Evolutionary conservation across 176 grass and related monocot genomes (phyloP), one percentile per base, ranked within the genome.

Genomic region (Musa acuminata): DNA sequence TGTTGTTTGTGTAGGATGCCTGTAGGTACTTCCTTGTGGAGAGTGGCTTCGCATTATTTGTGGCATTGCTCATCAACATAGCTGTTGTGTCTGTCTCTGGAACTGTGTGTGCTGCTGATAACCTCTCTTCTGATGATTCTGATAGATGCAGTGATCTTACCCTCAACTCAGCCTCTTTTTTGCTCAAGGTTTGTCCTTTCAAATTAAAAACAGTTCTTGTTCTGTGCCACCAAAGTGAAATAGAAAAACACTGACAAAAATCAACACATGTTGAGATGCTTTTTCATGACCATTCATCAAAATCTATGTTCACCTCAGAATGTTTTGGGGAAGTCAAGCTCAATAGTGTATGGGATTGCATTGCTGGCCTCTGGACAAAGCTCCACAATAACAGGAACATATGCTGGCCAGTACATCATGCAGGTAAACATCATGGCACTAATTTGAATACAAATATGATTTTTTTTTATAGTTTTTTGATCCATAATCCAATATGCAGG

Each of bases 341-440:
- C 94, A 8, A 79, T 86, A 3, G 77, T 98, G 7, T 98, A 93
- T 21, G 94, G 87, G 55, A 84, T 98, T 1, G 90, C 95, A 14
- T 77, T 98, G 52, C 58, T 98, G 53, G 95, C 95, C n/a, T 93
- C 95, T 27, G 90, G 95, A 20, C 95, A 98, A 74, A 98, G 95
- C 80, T 98, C 95, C 0, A 87, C 90, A 12, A 98, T 98, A 53
- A 93, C 95, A 8, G 95, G 95, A 55, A 98, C 95, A 13, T 98
- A 98, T 20, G 81, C 95, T 0, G 95, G 95, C 9, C 95, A 98
- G 66, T 98, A 84, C 74, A 92, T 98, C 78, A 98, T 98, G 90
- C 95, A 96, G 92, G 92, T 89, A 87, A 29, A 70, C 11, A 11
- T 49, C 50, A 5, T 48, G 25, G 13, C 26, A 0, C 0, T 9